Evolutionary conservation across 1,284 basidiomycete species (phyloP), one percentile per base, ranked within the genome.

Genomic region (Leccinum variabile): DNA sequence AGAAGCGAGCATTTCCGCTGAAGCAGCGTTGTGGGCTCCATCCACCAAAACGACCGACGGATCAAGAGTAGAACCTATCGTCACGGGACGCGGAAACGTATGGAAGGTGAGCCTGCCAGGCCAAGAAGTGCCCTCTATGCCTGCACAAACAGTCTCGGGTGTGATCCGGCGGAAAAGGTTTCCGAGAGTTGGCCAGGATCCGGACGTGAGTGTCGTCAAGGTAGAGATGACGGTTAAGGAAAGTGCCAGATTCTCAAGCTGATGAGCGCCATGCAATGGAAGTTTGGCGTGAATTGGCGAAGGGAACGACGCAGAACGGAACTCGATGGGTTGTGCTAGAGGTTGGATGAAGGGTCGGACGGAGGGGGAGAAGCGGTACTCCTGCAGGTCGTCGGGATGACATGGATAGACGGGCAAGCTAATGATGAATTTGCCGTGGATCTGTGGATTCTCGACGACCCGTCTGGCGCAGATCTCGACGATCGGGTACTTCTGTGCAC

Each of bases 1-100:
- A 5, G 79, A 72, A 1, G 87, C 81, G 8, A 99, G 84, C 0
- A 86, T 86, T 18, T 74, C 67, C 0, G 94, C 84, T 0, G 95
- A 95, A 5, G 92, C 88, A n/a, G 87, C 79, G 72, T 99, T 99
- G 75, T 99, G 97, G 1, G 97, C 97, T 3, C 97, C 97, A 72
- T 99, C 97, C 2, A 91, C 89, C 7, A 99, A 82, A 5, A 95
- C 77, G 5, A 79, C 70, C 3, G 80, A 67, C 18, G 74, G 71
- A 55, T 72, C 65, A 55, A 46, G 69, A 37, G 57, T 59, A 44
- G 56, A 67, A 13, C 56, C 66, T n/a, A 52, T 54, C 5, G 60
- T 69, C 52, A 73, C 64, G 14, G 71, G 61, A 37, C 61, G 64
- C 2, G 73, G 60, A 82, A 60, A 78, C 76, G 61, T 83, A 68